Conservation (phyloP, 495 filamentous ascomycete genomes). For the Symbiotaphrina buchneri region DNA sequence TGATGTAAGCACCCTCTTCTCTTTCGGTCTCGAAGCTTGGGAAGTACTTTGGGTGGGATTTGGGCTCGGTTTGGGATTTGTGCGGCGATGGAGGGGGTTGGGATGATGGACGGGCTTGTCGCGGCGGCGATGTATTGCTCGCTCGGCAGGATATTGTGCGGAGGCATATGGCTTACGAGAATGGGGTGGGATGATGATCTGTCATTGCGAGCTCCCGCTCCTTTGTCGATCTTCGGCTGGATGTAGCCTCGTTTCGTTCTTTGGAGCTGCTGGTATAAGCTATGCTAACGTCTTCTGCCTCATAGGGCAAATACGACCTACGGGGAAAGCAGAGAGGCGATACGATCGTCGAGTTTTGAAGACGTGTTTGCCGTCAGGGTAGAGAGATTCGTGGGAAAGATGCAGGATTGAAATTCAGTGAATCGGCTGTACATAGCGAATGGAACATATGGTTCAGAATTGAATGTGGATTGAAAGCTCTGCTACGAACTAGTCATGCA, state of each 20-base stretch:
- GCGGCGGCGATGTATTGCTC: constrained; percentile 5
- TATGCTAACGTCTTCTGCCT: constrained; percentile 1
- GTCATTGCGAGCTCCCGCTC: too few relatives aligned
- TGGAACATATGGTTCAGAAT: too few relatives aligned
- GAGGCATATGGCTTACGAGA: too few relatives aligned
- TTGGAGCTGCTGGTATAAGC: not conserved
- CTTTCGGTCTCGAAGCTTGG: not conserved
- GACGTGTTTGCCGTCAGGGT: too few relatives aligned
- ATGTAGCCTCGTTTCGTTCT: not conserved
- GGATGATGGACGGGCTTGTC: constrained; percentile 3
- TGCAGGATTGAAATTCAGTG: too few relatives aligned
- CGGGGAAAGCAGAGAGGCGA: constrained; percentile 78
- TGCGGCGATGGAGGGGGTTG: not conserved
- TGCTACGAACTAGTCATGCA: too few relatives aligned
- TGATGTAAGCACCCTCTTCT: constrained; percentile 40
- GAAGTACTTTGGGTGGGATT: not conserved
- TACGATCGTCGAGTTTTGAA: constrained; percentile 49
- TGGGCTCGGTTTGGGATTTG: not conserved
- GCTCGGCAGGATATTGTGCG: constrained; percentile 1
- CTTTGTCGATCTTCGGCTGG: too few relatives aligned
- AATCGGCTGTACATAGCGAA: too few relatives aligned
- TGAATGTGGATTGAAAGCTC: too few relatives aligned
- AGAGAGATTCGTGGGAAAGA: too few relatives aligned
- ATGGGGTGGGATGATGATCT: too few relatives aligned
- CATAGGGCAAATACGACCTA: constrained; percentile 66